These are phyloP conservation scores for Phellinidium pouzarii DNA, from an alignment of 1,284 basidiomycete species.

Conservation along the genomic window DNA sequence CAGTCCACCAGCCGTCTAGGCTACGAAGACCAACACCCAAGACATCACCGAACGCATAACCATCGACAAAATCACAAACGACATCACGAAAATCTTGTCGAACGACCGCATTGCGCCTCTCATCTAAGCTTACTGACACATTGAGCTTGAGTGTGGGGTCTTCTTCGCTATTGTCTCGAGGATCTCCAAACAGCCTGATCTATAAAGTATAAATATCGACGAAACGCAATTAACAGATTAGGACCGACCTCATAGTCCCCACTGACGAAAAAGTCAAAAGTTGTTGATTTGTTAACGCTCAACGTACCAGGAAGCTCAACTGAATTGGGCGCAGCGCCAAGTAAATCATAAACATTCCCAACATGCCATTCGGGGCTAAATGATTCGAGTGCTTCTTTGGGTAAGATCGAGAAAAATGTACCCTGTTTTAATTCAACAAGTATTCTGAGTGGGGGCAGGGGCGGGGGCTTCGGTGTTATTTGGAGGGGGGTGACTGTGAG, in stretches of 20 bases:
- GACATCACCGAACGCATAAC: constrained; percentile 58
- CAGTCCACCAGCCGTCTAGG: constrained; percentile 46
- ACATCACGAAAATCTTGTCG: constrained; percentile 48
- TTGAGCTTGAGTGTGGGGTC: constrained; percentile 44
- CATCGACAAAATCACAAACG: constrained; percentile 56
- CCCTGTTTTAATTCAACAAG: constrained; percentile 46
- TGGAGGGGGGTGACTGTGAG: constrained; percentile 49
- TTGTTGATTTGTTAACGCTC: constrained; percentile 34
- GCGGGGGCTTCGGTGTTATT: background rate
- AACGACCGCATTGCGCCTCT: constrained; percentile 24
- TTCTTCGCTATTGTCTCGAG: constrained; percentile 34
- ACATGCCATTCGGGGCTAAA: constrained; percentile 54
- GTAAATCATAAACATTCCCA: constrained; percentile 68
- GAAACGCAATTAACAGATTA: constrained; percentile 11
- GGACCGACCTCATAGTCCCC: constrained; percentile 64
- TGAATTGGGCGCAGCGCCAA: constrained; percentile 40
- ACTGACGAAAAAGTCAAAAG: constrained; percentile 50
- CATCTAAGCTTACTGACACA: constrained; percentile 31
- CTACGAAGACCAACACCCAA: constrained; percentile 58
- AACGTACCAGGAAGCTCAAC: constrained; percentile 45
- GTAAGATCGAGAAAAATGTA: constrained; percentile 61
- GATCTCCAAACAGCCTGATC: constrained; percentile 78
- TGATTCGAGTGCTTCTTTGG: constrained; percentile 25
- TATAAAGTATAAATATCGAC: constrained; percentile 26
- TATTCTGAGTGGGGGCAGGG: constrained; percentile 32